Percentiles rank a stretch among this genome's conserved stretches.
These are phyloP conservation scores for Acer negundo DNA, from an alignment of 345 rosid species.

Conservation along the genomic window DNA sequence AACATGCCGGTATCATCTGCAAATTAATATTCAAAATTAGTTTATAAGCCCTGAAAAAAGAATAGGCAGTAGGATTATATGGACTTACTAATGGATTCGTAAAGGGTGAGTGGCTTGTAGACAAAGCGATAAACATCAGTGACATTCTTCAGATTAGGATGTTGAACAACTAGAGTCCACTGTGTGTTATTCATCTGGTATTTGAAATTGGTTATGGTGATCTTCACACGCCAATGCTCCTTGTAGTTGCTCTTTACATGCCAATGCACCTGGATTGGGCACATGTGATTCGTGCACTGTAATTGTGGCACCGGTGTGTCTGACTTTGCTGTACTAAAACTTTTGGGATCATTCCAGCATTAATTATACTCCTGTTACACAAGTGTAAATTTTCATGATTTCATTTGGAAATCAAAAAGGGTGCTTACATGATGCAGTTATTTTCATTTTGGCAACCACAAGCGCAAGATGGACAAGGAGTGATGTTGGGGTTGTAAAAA, in stretches of 20 bases:
- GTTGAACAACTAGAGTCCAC: constrained; percentile 34
- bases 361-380: too few species aligned
- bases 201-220: constrained; percentile 29
- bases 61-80: background rate
- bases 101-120: constrained; percentile 17
- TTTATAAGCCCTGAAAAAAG: background rate
- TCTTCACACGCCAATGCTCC: constrained; percentile 34
- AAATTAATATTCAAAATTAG: background rate
- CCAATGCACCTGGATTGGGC: constrained; percentile 34
- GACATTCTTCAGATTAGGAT: constrained; percentile 29
- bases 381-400: background rate
- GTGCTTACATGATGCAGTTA: constrained; percentile 28
- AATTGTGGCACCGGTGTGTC: constrained; percentile 9
- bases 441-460: constrained; percentile 42
- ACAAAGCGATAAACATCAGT: constrained; percentile 16
- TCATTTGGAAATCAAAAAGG: background rate
- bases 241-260: constrained; percentile 29
- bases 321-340: background rate
- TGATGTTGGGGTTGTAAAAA: constrained; percentile 44
- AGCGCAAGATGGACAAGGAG: constrained; percentile 43
- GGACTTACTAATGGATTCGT: constrained; percentile 13
- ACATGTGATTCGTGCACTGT: constrained; percentile 25
- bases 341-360: constrained; percentile 12
- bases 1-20: constrained; percentile 46
- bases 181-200: constrained; percentile 23